phyloP scores from a whole-genome alignment of 2,329 filamentous ascomycete genomes.

The Ceratocystis lukuohia region DNA sequence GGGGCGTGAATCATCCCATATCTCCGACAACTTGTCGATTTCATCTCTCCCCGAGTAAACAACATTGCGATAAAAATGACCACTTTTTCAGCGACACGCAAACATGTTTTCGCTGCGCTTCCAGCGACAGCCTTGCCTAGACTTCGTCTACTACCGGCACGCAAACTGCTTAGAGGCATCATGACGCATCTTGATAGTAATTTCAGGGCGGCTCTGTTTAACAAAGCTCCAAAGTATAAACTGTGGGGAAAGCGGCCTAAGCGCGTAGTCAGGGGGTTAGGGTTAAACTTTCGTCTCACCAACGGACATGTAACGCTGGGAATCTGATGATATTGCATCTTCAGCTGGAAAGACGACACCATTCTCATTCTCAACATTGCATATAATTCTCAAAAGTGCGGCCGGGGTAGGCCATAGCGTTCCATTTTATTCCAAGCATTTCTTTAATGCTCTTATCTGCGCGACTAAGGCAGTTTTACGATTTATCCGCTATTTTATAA shows the following conservation, averaged over 20 bases:
- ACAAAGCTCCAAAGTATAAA: background rate
- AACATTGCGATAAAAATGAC: no score
- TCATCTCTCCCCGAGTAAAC: no score
- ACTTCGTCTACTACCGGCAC: no score
- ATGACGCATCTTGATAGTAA: no score
- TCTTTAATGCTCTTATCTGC: background rate
- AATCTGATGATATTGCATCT: background rate
- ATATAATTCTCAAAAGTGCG: background rate
- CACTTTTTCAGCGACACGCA: no score
- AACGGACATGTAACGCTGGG: background rate
- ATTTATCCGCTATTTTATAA: background rate
- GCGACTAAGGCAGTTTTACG: no score
- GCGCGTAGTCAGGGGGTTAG: background rate
- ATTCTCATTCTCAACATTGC: background rate
- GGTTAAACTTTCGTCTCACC: background rate
- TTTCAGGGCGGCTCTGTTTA: no score
- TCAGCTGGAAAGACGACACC: background rate
- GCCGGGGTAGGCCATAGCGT: background rate
- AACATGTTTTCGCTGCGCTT: no score
- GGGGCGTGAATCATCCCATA: no score
- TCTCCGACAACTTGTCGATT: no score
- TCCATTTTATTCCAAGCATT: background rate
- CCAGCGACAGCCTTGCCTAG: no score
- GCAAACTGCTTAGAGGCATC: no score
- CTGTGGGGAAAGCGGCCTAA: background rate